Conservation (phyloP, 371 early-diverging fungal species). For the Mucor irregularis region DNA sequence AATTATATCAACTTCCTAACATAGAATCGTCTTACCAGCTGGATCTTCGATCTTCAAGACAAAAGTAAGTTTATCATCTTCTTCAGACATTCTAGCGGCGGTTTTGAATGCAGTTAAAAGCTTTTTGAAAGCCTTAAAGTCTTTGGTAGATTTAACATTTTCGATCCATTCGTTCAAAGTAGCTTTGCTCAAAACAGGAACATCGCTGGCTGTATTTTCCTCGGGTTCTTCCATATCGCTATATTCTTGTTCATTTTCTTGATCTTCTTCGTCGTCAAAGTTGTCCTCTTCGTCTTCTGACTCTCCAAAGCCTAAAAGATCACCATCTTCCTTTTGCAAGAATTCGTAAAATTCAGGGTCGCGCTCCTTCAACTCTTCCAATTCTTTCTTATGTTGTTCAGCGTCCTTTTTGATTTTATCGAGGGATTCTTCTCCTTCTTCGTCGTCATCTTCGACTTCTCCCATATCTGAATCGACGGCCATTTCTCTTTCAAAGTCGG, state of each 20-base stretch:
- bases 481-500: slow-evolving; percentile 21
- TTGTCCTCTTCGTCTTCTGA: slow-evolving; percentile 41
- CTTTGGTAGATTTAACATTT: slow-evolving; percentile 41
- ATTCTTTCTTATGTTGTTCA: slow-evolving; percentile 66
- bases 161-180: slow-evolving; percentile 76
- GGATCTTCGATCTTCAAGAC: slow-evolving; percentile 73
- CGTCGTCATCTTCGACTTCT: slow-evolving; percentile 44
- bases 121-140: slow-evolving; percentile 55
- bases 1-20: too few relatives aligned
- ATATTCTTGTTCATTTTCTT: slow-evolving; percentile 33
- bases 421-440: slow-evolving; percentile 37
- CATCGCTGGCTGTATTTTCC: slow-evolving; percentile 13
- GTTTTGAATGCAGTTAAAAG: slow-evolving; percentile 83
- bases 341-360: slow-evolving; percentile 92
- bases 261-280: slow-evolving; percentile 56
- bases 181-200: slow-evolving; percentile 62
- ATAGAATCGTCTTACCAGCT: slow-evolving; percentile 36
- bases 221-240: slow-evolving; percentile 21
- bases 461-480: slow-evolving; percentile 36
- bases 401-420: slow-evolving; percentile 58
- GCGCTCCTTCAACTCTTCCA: slow-evolving; percentile 74
- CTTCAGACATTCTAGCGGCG: slow-evolving; percentile 79
- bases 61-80: slow-evolving; percentile 48
- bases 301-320: slow-evolving; percentile 75
- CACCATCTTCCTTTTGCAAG: slow-evolving; percentile 82